phyloP scores from a whole-genome alignment of 805 yeast species.

The Maudiozyma bulderi region DNA sequence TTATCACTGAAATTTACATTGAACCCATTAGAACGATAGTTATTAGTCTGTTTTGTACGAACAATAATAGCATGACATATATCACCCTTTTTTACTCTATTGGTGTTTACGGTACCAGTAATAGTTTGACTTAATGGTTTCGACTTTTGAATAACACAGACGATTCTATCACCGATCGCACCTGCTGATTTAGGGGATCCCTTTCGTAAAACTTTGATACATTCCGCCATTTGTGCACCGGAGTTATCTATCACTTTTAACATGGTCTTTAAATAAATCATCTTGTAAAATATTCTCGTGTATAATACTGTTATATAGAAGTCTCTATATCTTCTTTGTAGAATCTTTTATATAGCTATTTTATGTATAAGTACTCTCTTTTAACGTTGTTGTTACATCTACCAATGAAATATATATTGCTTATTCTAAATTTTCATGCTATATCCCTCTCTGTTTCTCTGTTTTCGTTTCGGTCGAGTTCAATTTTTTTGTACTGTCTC shows the following conservation, averaged over 20 bases:
- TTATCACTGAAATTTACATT: slow-evolving; percentile 85
- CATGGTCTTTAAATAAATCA: slow-evolving; percentile 85
- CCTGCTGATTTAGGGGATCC: slow-evolving; percentile 72
- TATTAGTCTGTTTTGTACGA: slow-evolving; percentile 70
- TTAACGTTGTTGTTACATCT: no score
- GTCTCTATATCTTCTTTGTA: background rate
- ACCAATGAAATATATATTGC: no score
- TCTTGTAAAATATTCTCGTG: slow-evolving; percentile 23
- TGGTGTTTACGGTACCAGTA: slow-evolving; percentile 63
- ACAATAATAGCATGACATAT: slow-evolving; percentile 92
- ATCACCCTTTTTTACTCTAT: slow-evolving; percentile 89
- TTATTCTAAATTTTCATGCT: no score
- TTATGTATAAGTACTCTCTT: no score
- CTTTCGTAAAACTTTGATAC: slow-evolving; percentile 89
- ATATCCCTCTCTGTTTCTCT: no score
- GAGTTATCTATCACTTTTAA: slow-evolving; percentile 90
- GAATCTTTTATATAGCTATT: background rate
- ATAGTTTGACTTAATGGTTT: slow-evolving; percentile 62
- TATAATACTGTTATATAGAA: background rate
- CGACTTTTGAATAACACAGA: slow-evolving; percentile 89
- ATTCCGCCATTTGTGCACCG: slow-evolving; percentile 90
- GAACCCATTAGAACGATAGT: slow-evolving; percentile 77
- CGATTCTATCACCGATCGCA: slow-evolving; percentile 81
- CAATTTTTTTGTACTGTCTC: no score
- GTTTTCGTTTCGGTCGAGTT: no score